Base-by-base conservation (phyloP, 371 early-diverging fungal species). In the Mortierella sp. region DNA sequence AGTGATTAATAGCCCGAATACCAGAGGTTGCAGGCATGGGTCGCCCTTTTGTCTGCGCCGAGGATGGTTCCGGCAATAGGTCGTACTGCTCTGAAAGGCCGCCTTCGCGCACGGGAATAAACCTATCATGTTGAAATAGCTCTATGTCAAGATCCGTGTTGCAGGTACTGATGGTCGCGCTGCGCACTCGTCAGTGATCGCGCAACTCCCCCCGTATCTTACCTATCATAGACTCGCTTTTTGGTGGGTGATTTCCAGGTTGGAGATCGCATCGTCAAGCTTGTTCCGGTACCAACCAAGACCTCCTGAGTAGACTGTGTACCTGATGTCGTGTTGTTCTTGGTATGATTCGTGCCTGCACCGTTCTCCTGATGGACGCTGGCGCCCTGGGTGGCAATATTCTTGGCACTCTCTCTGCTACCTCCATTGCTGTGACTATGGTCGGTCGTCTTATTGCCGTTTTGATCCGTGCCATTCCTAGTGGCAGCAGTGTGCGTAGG, bases 51-150 rank as follows among this genome's bases (percentile, higher is more conserved):
- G 59, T 54, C 1, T 65, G 64, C 10, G 76, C 68, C 16, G 58
- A 55, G 0, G 68, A 65, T 10, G 65, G 23, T 7, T 68, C 76
- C 0, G 69, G 69, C 19, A 68, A 28, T 1, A 64, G 42, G 9
- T 56, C 50, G 30, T 51, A 68, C 9, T 59, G 57, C 24, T 74
- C 76, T 38, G 76, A 49, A 31, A 74, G 65, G 13, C 53, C 53
- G 23, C 68, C 65, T 14, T 74, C 76, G 28, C 76, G 61, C 39
- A 48, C 58, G 16, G 76, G 76, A 43, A 74, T 74, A 41, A 42
- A 74, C 42, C 76, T 74, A 51, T 10, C 7, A 34, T 4, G 34
- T 7, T 34, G 10, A 7, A 10, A 34, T n/a, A n/a, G n/a, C n/a
- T n/a, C n/a, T n/a, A n/a, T n/a, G n/a, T n/a, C n/a, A n/a, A n/a